Evolutionary conservation across 2,329 filamentous ascomycete genomes (phyloP).

Genomic region (Stachybotrys echinatus): DNA sequence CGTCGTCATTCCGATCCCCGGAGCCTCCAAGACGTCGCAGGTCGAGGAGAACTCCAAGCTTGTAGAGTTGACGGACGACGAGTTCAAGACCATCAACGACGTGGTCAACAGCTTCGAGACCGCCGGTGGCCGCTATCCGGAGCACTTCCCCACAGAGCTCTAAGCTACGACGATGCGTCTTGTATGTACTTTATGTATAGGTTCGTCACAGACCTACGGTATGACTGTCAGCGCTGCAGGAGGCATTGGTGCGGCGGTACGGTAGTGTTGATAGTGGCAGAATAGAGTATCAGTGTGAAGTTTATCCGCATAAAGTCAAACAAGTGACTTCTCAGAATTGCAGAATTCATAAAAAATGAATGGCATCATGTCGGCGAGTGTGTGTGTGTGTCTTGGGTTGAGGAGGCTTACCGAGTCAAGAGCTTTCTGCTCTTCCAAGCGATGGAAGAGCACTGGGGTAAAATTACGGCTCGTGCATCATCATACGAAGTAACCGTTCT

Average conservation of each 20-base stretch:
- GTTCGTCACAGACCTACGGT: neutral
- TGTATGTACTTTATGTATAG: no score
- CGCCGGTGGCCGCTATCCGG: constrained; percentile 43
- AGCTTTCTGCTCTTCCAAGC: no score
- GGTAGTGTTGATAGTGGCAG: neutral
- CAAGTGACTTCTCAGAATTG: constrained; percentile 37
- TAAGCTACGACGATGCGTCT: no score
- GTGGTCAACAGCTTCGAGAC: constrained; percentile 43
- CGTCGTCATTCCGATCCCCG: constrained; percentile 61
- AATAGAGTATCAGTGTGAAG: constrained; percentile 17
- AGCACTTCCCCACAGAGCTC: constrained; percentile 27
- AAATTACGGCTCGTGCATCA: no score
- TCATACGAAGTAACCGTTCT: no score
- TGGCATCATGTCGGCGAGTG: constrained; percentile 23
- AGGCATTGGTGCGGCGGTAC: neutral
- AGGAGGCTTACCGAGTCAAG: neutral
- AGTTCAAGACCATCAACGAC: constrained; percentile 43
- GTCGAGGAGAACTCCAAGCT: constrained; percentile 55
- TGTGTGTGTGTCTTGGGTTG: neutral
- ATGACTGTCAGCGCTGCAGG: neutral
- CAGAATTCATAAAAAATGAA: constrained; percentile 41
- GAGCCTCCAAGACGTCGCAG: constrained; percentile 50
- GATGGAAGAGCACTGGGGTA: no score
- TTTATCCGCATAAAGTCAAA: constrained; percentile 22
- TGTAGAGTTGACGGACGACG: constrained; percentile 43